Percentiles rank a stretch among this genome's conserved stretches.
These are phyloP conservation scores for Hansenula sp. DNA, from an alignment of 1,139 yeast species.

Conservation along the genomic window DNA sequence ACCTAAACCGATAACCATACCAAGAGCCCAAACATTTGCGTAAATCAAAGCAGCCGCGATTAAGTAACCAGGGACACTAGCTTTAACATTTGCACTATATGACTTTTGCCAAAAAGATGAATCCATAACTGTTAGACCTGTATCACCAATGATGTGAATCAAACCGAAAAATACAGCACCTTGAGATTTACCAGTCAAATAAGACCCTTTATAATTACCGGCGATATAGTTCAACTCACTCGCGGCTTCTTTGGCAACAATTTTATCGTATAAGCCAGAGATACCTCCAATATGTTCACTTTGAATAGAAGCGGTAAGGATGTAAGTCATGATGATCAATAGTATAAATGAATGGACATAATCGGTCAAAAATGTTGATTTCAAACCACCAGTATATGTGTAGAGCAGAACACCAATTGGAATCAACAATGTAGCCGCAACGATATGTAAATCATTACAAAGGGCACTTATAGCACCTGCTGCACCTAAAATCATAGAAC, in stretches of 20 bases:
- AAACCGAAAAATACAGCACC: constrained; percentile 46
- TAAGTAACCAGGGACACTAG: constrained; percentile 37
- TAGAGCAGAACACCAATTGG: constrained; percentile 35
- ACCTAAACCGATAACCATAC: constrained; percentile 41
- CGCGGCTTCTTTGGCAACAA: constrained; percentile 17
- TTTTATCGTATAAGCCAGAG: constrained; percentile 26
- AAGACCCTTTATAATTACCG: constrained; percentile 34
- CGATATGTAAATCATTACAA: constrained; percentile 33
- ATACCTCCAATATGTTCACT: constrained; percentile 31
- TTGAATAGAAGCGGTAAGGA: constrained; percentile 27
- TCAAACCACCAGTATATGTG: constrained; percentile 38
- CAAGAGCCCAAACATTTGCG: constrained; percentile 34
- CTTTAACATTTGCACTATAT: constrained; percentile 31
- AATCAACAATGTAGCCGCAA: constrained; percentile 42
- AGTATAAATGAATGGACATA: constrained; percentile 34
- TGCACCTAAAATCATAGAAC: constrained; percentile 35
- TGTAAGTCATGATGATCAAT: constrained; percentile 28
- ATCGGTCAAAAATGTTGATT: constrained; percentile 37
- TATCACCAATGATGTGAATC: constrained; percentile 46
- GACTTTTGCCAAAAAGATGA: constrained; percentile 46
- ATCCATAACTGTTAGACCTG: constrained; percentile 48
- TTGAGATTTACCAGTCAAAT: constrained; percentile 33
- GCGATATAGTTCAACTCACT: constrained; percentile 22
- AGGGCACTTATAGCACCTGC: constrained; percentile 35
- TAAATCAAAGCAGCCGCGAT: constrained; percentile 32